Evolutionary conservation across 2,329 filamentous ascomycete species (phyloP), one percentile per base, ranked within the genome.

Genomic region (Alternaria sp.): DNA sequence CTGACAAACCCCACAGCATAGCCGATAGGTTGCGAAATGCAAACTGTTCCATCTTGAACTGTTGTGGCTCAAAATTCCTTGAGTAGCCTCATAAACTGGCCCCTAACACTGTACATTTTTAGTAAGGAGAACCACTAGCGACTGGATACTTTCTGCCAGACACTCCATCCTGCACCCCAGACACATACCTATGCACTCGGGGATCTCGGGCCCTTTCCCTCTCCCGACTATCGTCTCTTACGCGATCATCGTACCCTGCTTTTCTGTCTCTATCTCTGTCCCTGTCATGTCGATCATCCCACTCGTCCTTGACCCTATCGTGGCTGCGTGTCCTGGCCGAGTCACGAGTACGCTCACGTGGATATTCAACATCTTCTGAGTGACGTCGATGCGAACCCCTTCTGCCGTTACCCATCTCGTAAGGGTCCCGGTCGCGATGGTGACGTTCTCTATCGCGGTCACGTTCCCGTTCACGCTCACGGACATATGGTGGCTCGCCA

Each of bases 141-240:
- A 75, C 69, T 43, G 75, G 73, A 68, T 77, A 77, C 59, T 70
- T 66, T 22, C 75, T 52, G 43, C 77, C 76, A 44, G 71, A 67
- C 22, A 76, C 74, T n/a, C 76, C 76, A 52, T 77, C 73, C 61
- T 75, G 69, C 53, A 76, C 72, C 10, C 74, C 72, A 25, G 65
- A 54, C 53, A 78, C 74, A 72, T 78, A 77, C 63, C 76, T 68
- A 55, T 76, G 74, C 59, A 63, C 62, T 27, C 68, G 68, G 18
- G 67, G 62, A 53, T 74, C 70, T 54, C 67, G 66, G 6, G 71
- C 62, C 41, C 65, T 56, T 22, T 67, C 57, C 22, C 61, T 63
- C 20, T 63, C 68, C 14, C 67, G 64, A 32, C 66, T 63, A 2
- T 51, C 53, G 18, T 67, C 65, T 57, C 66, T 43, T 28, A 28